Percentiles rank a stretch among this genome's conserved stretches.
phyloP scores from a whole-genome alignment of 306 rosid species.

The Quercus dentata region DNA sequence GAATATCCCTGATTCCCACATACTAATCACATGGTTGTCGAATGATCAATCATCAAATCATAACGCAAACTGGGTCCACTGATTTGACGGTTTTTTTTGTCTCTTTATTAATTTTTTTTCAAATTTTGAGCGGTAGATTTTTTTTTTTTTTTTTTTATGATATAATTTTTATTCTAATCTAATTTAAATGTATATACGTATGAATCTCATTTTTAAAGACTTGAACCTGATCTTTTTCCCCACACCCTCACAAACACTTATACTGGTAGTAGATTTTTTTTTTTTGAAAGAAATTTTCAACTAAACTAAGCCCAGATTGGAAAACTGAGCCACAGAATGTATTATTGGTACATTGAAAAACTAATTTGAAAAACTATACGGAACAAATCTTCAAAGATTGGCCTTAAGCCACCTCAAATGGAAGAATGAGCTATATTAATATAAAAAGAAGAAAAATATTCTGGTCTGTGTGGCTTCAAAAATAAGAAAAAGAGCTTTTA shows the following conservation, averaged over 20 bases:
- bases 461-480: neutral
- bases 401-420: neutral
- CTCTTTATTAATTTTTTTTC: no score
- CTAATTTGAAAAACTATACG: neutral
- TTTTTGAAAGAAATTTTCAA: no score
- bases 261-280: no score
- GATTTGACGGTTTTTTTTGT: no score
- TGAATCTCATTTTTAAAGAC: accelerated
- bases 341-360: neutral
- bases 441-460: neutral
- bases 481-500: neutral
- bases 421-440: neutral
- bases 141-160: accelerated
- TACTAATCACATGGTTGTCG: neutral
- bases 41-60: neutral
- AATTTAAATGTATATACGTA: accelerated
- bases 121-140: no score
- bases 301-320: no score
- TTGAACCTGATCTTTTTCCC: accelerated
- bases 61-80: no score
- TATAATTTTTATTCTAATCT: accelerated
- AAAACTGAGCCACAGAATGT: neutral
- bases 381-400: neutral
- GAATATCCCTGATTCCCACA: no score
- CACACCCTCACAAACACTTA: accelerated